A percentile compares a stretch with the other conserved stretches of the same genome.
Evolutionary conservation across 2,329 filamentous ascomycete species (phyloP).

Genomic region (Sclerotinia subarctica): DNA sequence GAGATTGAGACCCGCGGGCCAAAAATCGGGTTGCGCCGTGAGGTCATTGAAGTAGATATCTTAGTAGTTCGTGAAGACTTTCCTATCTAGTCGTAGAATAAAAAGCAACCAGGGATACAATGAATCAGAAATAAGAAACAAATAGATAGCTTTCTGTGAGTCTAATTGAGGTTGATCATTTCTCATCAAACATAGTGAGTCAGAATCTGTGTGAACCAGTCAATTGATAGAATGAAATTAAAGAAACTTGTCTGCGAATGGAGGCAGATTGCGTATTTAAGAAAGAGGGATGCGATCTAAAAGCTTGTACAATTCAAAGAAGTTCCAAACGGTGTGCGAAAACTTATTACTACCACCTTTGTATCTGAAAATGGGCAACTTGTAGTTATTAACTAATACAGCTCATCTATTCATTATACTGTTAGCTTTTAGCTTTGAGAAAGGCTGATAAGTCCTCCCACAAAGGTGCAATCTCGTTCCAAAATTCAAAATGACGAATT

Average conservation of each 20-base stretch:
- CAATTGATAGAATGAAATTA: not conserved
- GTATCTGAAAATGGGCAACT: too few species aligned
- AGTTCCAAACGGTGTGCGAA: not conserved
- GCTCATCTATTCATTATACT: too few species aligned
- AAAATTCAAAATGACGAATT: too few species aligned
- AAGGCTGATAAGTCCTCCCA: too few species aligned
- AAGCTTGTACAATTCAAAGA: too few species aligned
- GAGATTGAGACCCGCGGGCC: slow-evolving; percentile 11
- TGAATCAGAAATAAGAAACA: not conserved
- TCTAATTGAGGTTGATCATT: not conserved
- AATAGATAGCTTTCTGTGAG: not conserved
- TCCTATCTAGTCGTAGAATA: not conserved
- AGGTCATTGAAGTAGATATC: not conserved
- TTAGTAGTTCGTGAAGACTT: not conserved
- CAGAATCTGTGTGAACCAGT: too few species aligned
- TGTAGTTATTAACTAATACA: too few species aligned
- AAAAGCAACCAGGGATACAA: not conserved
- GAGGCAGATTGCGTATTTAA: not conserved
- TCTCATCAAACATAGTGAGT: not conserved
- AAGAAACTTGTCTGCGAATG: not conserved
- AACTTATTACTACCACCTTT: not conserved
- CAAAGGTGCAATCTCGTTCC: too few species aligned
- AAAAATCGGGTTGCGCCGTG: not conserved
- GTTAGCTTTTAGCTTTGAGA: too few species aligned
- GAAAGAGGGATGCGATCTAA: not conserved